Conservation (phyloP, 176 grass and related monocot species). For the Oryza australiensis region DNA sequence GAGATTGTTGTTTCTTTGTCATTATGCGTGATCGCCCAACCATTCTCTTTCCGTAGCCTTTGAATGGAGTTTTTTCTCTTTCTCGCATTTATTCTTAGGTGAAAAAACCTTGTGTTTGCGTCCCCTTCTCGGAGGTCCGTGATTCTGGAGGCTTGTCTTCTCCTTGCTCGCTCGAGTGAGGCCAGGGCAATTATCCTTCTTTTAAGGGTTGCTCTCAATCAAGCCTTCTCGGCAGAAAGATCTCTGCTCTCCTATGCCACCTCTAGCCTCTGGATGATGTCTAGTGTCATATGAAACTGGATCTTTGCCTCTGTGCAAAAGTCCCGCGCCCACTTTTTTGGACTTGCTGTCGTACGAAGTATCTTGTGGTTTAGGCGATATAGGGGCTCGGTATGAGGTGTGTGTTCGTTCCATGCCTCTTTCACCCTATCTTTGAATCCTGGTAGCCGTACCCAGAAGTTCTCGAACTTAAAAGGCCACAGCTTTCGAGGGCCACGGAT, state of each 20-base stretch:
- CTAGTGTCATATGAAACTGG: too few relatives aligned
- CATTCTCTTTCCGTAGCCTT: too few relatives aligned
- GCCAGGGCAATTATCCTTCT: background rate
- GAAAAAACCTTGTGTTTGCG: too few relatives aligned
- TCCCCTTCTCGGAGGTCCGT: background rate
- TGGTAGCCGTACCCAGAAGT: background rate
- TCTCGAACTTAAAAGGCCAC: background rate
- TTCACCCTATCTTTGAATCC: background rate
- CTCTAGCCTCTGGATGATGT: background rate
- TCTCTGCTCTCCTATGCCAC: background rate
- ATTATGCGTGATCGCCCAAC: too few relatives aligned
- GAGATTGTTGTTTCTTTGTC: too few relatives aligned
- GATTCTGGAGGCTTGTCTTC: background rate
- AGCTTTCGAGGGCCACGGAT: fast-evolving
- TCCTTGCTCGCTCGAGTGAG: background rate
- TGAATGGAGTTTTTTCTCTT: too few relatives aligned
- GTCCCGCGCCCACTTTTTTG: too few relatives aligned
- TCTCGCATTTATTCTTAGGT: too few relatives aligned
- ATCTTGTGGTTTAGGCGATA: background rate
- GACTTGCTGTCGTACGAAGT: too few relatives aligned
- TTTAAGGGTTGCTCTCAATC: background rate
- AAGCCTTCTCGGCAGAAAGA: background rate
- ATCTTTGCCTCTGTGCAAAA: too few relatives aligned
- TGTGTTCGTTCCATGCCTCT: background rate
- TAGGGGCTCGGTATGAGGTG: background rate